Percentiles rank a stretch among this genome's conserved stretches.
phyloP scores from a whole-genome alignment of 805 yeast genomes.

The Ogataea nitratoaversa region DNA sequence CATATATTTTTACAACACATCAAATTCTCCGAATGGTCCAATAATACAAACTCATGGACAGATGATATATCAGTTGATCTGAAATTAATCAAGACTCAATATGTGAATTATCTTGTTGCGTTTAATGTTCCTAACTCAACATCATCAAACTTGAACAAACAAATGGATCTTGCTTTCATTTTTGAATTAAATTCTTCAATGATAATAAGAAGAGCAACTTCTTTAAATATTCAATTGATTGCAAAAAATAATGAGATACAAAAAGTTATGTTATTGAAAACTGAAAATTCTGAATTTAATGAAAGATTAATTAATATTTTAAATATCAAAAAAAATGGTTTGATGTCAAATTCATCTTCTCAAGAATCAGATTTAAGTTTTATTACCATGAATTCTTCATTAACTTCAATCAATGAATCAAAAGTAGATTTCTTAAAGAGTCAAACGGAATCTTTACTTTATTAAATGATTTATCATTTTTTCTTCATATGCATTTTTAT shows the following conservation, averaged over 20 bases:
- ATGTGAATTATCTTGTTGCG: slow-evolving; percentile 13
- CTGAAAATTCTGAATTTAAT: slow-evolving; percentile 4
- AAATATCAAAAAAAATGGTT: slow-evolving; percentile 8
- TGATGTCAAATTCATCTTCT: slow-evolving; percentile 22
- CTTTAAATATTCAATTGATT: slow-evolving; percentile 17
- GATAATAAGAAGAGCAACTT: slow-evolving; percentile 15
- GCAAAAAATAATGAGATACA: slow-evolving; percentile 5
- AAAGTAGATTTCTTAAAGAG: slow-evolving; percentile 3
- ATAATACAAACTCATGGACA: slow-evolving; percentile 26
- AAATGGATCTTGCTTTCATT: slow-evolving; percentile 9
- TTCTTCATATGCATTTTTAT: no score
- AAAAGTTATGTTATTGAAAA: slow-evolving; percentile 7
- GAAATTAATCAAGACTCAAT: slow-evolving; percentile 15
- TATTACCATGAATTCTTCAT: slow-evolving; percentile 11
- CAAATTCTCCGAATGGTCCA: slow-evolving; percentile 26
- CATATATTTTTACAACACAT: slow-evolving; percentile 20
- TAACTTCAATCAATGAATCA: slow-evolving; percentile 11
- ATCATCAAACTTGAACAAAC: not conserved
- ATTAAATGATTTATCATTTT: no score
- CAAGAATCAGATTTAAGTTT: slow-evolving; percentile 21
- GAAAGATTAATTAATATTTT: slow-evolving; percentile 10
- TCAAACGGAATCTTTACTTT: no score
- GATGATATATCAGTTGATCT: slow-evolving; percentile 10
- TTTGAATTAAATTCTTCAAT: slow-evolving; percentile 14
- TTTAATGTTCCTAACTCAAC: slow-evolving; percentile 8